Evolutionary conservation across 495 filamentous ascomycete species (phyloP).

Genomic region (Pseudotulostoma volvatum): DNA sequence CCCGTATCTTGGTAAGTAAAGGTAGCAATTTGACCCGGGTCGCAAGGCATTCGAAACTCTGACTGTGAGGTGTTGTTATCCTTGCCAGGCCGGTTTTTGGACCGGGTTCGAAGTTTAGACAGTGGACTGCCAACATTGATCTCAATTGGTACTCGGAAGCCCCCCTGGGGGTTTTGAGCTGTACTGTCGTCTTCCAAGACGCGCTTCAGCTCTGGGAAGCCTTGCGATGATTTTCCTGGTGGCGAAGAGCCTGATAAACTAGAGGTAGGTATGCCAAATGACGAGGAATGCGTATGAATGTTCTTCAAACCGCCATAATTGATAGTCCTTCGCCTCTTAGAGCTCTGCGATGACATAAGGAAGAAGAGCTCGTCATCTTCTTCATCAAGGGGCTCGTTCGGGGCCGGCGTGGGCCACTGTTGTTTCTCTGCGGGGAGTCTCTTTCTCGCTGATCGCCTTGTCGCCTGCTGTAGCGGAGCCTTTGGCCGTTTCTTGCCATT

Average conservation of each 20-base stretch:
- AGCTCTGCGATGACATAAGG: conserved; percentile 8
- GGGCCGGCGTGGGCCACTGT: conserved; percentile 2
- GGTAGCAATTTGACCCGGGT: neutral
- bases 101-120: conserved; percentile 5
- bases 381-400: conserved; percentile 3
- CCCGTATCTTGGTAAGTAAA: neutral
- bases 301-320: conserved; percentile 8
- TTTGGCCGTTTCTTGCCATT: neutral
- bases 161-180: neutral
- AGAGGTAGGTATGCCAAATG: conserved; percentile 4
- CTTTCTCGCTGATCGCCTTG: neutral
- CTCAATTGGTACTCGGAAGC: conserved; percentile 17
- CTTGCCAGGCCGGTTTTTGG: neutral
- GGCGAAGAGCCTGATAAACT: conserved; percentile 7
- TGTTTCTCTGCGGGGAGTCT: conserved; percentile 2
- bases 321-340: conserved; percentile 11
- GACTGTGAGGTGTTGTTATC: neutral
- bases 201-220: neutral
- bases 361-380: conserved; percentile 9
- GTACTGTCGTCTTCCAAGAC: neutral
- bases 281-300: conserved; percentile 3
- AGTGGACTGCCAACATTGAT: conserved; percentile 9
- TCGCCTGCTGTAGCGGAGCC: neutral
- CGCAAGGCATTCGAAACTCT: neutral
- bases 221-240: conserved; percentile 4